Evolutionary conservation across 2,329 filamentous ascomycete species (phyloP), one percentile per base, ranked within the genome.

Genomic region (Trichophyton rubrum): DNA sequence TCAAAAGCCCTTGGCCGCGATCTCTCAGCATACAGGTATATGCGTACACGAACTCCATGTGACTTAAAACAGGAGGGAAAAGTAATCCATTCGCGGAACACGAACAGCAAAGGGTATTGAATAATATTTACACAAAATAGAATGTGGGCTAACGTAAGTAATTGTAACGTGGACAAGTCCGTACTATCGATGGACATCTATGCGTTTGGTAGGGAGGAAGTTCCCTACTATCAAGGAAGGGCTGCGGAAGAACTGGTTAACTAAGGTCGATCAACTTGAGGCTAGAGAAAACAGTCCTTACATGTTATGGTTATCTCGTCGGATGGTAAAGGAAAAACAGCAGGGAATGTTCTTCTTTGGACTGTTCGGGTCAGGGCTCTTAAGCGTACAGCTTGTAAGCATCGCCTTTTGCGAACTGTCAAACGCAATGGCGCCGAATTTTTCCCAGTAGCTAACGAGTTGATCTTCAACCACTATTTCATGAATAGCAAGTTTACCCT

Each of bases 361-460:
- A 2, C 86, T 84, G 62, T 82, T 82, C 58, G 84, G 80, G 64
- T 85, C 83, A 2, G 89, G 91, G 66, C 85, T 91, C 74, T 96
- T 96, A 63, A 99, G 77, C 9, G 89, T 87, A 71, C 93, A 99
- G 66, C 89, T 92, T 22, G 93, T 99, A 66, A 99, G 79, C 68
- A 99, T 89, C 22, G 92, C 95, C 72, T 99, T 96, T 71, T 97
- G 93, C 8, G 84, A 86, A 61, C 87, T 85, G 70, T 99, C 93
- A 73, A 99, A 99, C 8, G 93, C 95, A 68, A 99, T 97, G 3
- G 90, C 92, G 58, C 92, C 91, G 70, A 99, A 99, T 69, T 99
- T 96, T 74, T 99, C 93, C 93, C 93, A 99, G 70, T 99, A 99
- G 68, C 89, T 89, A 60, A 97, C 93, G 63, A 96, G 83, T 45